A percentile compares a stretch with the other conserved stretches of the same genome.
Evolutionary conservation across 2,329 filamentous ascomycete genomes (phyloP).

Genomic region (Fusarium napiforme): DNA sequence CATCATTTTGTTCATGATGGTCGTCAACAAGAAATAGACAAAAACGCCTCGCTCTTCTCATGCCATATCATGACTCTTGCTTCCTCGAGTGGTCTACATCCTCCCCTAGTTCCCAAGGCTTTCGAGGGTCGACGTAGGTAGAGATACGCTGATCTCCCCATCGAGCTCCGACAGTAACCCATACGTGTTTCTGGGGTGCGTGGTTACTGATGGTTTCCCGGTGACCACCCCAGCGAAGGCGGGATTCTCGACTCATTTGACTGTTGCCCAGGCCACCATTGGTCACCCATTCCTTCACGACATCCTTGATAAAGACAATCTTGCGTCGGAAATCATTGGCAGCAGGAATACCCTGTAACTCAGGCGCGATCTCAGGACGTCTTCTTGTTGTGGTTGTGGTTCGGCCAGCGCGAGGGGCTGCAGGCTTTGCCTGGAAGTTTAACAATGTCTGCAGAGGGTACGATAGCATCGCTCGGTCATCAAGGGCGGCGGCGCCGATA

Average conservation of each 20-base stretch:
- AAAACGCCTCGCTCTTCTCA: conserved; percentile 40
- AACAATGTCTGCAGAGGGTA: conserved; percentile 79
- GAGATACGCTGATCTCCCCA: conserved; percentile 67
- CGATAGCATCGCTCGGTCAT: conserved; percentile 76
- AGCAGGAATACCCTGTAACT: conserved; percentile 71
- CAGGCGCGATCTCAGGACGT: conserved; percentile 69
- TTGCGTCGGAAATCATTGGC: conserved; percentile 80
- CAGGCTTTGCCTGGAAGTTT: conserved; percentile 68
- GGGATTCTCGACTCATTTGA: conserved; percentile 64
- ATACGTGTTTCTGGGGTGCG: conserved; percentile 70
- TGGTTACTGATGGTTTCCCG: conserved; percentile 65
- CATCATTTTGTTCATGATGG: conserved; percentile 43
- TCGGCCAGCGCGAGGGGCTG: conserved; percentile 53
- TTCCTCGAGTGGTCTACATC: conserved; percentile 58
- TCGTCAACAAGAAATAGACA: conserved; percentile 37
- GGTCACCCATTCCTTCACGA: conserved; percentile 76
- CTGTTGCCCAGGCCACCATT: conserved; percentile 78
- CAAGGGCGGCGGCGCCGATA: conserved; percentile 76
- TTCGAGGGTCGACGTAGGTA: conserved; percentile 65
- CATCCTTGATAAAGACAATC: conserved; percentile 75
- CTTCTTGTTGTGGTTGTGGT: conserved; percentile 62
- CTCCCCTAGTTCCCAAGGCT: conserved; percentile 63
- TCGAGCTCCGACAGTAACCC: conserved; percentile 74
- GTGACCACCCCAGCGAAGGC: conserved; percentile 68
- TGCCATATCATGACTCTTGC: conserved; percentile 30